Conservation (phyloP, 2,329 filamentous ascomycete species). For the Trichoderma arundinaceum region DNA sequence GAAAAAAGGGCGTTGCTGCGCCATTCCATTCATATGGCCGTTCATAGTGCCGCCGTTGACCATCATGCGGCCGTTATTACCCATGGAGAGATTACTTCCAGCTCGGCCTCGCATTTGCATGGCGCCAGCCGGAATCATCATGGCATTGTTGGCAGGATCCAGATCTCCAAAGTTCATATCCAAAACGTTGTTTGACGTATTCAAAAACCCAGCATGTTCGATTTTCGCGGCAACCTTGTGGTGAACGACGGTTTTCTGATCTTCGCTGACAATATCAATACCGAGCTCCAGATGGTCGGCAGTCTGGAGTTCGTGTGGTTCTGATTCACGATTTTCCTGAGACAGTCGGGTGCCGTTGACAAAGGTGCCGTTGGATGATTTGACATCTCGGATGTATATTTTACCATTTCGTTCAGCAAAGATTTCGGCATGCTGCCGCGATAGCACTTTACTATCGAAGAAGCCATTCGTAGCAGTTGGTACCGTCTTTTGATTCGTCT, state of each 20-base stretch:
- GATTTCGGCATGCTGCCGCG: conserved; percentile 93
- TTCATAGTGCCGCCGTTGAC: conserved; percentile 53
- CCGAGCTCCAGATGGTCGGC: conserved; percentile 92
- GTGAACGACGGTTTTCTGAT: conserved; percentile 97
- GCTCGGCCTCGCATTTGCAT: conserved; percentile 73
- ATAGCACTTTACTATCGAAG: conserved; percentile 98
- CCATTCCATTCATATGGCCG: conserved; percentile 62
- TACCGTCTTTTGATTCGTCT: conserved; percentile 95
- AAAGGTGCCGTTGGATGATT: conserved; percentile 98
- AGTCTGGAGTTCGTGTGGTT: conserved; percentile 90
- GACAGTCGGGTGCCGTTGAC: conserved; percentile 92
- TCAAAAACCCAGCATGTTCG: conserved; percentile 88
- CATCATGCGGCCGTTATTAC: conserved; percentile 66
- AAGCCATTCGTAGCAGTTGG: conserved; percentile 91
- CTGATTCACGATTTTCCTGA: conserved; percentile 92
- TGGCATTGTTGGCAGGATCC: conserved; percentile 76
- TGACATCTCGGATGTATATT: conserved; percentile 95
- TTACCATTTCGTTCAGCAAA: conserved; percentile 87
- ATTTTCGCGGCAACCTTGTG: conserved; percentile 98
- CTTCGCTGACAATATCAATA: conserved; percentile 98
- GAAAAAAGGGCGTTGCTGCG: conserved; percentile 83
- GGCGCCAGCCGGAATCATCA: conserved; percentile 73
- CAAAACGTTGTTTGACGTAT: conserved; percentile 74
- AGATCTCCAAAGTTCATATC: conserved; percentile 93
- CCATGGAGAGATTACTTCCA: conserved; percentile 68